phyloP scores from a whole-genome alignment of 805 yeast genomes.

The Debaryomyces prosopidis region DNA sequence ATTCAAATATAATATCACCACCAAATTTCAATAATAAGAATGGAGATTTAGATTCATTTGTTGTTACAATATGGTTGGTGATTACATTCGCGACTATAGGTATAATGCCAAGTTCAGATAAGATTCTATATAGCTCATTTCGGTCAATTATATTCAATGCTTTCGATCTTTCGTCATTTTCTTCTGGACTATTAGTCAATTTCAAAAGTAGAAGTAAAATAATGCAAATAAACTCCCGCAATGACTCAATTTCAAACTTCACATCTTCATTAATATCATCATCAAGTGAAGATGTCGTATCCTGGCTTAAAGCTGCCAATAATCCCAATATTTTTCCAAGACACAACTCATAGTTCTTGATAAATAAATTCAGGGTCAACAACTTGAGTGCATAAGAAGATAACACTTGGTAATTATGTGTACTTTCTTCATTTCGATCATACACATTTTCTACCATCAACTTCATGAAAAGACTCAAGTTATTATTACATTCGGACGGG shows the following conservation, averaged over 20 bases:
- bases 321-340: conserved; percentile 39
- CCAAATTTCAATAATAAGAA: conserved; percentile 36
- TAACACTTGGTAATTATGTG: conserved; percentile 29
- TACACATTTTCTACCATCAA: conserved; percentile 31
- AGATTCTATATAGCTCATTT: conserved; percentile 16
- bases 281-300: background rate
- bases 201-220: conserved; percentile 33
- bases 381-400: conserved; percentile 35
- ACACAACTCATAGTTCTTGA: conserved; percentile 36
- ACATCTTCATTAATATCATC: conserved; percentile 10
- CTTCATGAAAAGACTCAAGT: conserved; percentile 35
- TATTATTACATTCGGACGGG: conserved; percentile 38
- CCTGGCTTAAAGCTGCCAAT: conserved; percentile 25
- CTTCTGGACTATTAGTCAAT: conserved; percentile 19
- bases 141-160: conserved; percentile 15
- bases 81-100: conserved; percentile 31
- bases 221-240: conserved; percentile 38
- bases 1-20: conserved; percentile 43
- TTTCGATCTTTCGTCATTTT: conserved; percentile 14
- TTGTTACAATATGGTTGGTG: conserved; percentile 21
- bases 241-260: conserved; percentile 18
- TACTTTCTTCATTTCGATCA: conserved; percentile 7
- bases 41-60: conserved; percentile 19
- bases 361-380: conserved; percentile 37
- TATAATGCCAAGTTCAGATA: conserved; percentile 27